Conservation (phyloP, 805 yeast species). For the Kodamaea fukazawae region DNA sequence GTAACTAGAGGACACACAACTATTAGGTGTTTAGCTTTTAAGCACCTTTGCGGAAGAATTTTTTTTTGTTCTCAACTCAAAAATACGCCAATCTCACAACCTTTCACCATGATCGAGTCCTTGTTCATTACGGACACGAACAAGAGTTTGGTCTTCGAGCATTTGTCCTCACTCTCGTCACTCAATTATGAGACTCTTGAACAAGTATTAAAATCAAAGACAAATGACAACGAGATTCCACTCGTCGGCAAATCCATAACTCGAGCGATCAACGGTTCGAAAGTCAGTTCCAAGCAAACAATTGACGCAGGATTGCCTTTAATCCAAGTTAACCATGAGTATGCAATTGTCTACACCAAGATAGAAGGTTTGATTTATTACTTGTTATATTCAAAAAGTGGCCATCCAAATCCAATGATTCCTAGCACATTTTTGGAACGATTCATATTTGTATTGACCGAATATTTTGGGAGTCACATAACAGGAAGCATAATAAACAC, state of each 20-base stretch:
- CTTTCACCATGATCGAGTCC: slow-evolving; percentile 41
- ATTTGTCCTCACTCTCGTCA: slow-evolving; percentile 27
- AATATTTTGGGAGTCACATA: slow-evolving; percentile 58
- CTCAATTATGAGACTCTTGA: slow-evolving; percentile 32
- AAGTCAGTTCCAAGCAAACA: slow-evolving; percentile 2
- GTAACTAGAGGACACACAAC: too few relatives aligned
- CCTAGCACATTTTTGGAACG: slow-evolving; percentile 53
- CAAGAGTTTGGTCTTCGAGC: slow-evolving; percentile 36
- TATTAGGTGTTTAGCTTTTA: too few relatives aligned
- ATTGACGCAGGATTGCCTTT: slow-evolving; percentile 14
- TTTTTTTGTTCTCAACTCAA: too few relatives aligned
- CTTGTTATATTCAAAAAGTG: slow-evolving; percentile 23
- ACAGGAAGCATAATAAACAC: slow-evolving; percentile 58
- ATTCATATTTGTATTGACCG: slow-evolving; percentile 50
- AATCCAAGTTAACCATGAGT: slow-evolving; percentile 31
- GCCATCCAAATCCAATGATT: slow-evolving; percentile 45
- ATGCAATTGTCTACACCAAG: slow-evolving; percentile 24
- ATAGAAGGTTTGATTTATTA: slow-evolving; percentile 25
- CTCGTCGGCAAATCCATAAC: background rate
- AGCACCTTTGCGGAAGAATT: too few relatives aligned
- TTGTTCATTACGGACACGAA: slow-evolving; percentile 40
- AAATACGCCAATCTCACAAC: too few relatives aligned
- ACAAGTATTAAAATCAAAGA: slow-evolving; percentile 14
- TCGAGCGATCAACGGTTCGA: background rate
- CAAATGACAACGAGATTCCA: background rate